phyloP scores from a whole-genome alignment of 129 eudicot genomes.

The Lactuca saligna region DNA sequence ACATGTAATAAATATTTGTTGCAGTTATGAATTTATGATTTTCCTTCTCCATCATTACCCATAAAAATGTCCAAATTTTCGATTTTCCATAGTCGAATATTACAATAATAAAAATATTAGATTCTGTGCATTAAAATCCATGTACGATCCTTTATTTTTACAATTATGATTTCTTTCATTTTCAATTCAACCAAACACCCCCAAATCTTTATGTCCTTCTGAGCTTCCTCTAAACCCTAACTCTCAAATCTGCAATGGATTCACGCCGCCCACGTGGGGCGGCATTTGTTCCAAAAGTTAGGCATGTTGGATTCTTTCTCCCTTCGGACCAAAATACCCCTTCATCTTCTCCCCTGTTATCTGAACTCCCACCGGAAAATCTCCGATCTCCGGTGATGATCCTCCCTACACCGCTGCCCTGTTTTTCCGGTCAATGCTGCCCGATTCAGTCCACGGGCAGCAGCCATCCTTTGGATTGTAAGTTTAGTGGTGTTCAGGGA shows the following conservation, averaged over 20 bases:
- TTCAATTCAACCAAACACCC: constrained; percentile 1
- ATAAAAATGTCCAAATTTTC: neutral
- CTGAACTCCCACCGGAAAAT: neutral
- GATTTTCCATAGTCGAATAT: neutral
- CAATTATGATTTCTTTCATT: neutral
- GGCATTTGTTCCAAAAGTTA: constrained; percentile 24
- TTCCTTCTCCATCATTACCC: neutral
- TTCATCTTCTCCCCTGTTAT: constrained; percentile 4
- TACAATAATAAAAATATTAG: constrained; percentile 4
- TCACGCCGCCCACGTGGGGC: neutral
- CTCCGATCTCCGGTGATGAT: constrained; percentile 10
- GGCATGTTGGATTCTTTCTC: constrained; percentile 23
- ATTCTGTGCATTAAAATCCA: constrained; percentile 4
- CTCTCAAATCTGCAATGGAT: constrained; percentile 9
- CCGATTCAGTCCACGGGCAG: constrained; percentile 1
- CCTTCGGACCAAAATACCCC: constrained; percentile 9
- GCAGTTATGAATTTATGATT: constrained; percentile 29
- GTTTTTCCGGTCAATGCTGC: neutral
- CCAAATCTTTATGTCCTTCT: neutral
- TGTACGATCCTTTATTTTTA: neutral
- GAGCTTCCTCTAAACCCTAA: constrained; percentile 18
- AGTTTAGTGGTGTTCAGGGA: neutral
- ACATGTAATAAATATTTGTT: constrained; percentile 1
- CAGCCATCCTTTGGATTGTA: neutral
- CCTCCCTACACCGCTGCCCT: constrained; percentile 6